Evolutionary conservation across 2,329 filamentous ascomycete species (phyloP).

Genomic region (Xylaria hypoxylon): DNA sequence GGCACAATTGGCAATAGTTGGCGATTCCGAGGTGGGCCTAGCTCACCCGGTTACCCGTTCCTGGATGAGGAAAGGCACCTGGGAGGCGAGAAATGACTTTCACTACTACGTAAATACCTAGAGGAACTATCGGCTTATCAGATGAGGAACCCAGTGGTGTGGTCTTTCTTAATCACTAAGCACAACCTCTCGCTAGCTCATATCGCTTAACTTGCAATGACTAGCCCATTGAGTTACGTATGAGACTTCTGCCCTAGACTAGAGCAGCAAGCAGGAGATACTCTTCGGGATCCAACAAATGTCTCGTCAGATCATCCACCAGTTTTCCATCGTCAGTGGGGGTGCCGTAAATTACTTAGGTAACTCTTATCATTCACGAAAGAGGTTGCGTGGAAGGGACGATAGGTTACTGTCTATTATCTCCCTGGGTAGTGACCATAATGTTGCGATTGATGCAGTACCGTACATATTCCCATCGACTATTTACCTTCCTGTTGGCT

Average conservation of each 20-base stretch:
- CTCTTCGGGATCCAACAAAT: neutral
- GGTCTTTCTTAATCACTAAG: conserved; percentile 5
- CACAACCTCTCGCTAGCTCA: conserved; percentile 3
- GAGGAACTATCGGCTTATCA: neutral
- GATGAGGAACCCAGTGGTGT: neutral
- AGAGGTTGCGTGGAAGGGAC: neutral
- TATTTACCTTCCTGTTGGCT: conserved; percentile 9
- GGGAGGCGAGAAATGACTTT: neutral
- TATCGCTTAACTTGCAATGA: conserved; percentile 4
- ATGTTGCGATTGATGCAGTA: conserved; percentile 23
- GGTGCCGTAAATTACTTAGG: conserved; percentile 21
- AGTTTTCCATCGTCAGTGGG: neutral
- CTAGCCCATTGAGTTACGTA: conserved; percentile 8
- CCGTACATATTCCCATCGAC: conserved; percentile 18
- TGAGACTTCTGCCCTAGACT: conserved; percentile 6
- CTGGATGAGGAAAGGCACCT: conserved; percentile 22
- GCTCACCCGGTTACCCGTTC: neutral
- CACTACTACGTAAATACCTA: too few species aligned
- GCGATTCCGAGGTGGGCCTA: neutral
- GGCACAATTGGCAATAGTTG: conserved; percentile 22
- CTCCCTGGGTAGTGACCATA: neutral
- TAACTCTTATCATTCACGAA: conserved; percentile 9
- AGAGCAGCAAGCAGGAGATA: neutral
- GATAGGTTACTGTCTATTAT: neutral
- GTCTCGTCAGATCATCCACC: neutral